Evolutionary conservation across 2,329 filamentous ascomycete species (phyloP).

Genomic region (Talaromyces sp.): DNA sequence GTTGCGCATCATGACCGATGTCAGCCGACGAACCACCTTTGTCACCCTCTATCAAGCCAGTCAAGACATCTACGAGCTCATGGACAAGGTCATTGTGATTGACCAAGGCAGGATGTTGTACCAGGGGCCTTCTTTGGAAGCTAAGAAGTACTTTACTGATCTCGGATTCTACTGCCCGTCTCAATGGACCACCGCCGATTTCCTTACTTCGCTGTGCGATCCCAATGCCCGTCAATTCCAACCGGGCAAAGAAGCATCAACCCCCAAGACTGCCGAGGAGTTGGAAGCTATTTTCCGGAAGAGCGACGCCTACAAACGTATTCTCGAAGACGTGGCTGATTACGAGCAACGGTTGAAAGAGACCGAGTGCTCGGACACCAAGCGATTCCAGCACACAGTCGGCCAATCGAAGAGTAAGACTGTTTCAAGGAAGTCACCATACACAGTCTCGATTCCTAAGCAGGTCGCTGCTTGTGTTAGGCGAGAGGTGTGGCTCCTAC

Average conservation of each 20-base stretch:
- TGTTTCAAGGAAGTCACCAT: constrained; percentile 65
- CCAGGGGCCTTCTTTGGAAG: constrained; percentile 58
- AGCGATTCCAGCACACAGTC: constrained; percentile 62
- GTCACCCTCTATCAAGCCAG: constrained; percentile 70
- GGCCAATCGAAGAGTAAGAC: constrained; percentile 61
- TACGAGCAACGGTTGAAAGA: constrained; percentile 57
- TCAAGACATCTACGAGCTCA: constrained; percentile 65
- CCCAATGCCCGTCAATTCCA: constrained; percentile 66
- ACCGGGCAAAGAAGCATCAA: constrained; percentile 58
- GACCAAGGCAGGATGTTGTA: constrained; percentile 67
- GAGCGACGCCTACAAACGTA: constrained; percentile 57
- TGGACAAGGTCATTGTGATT: constrained; percentile 78
- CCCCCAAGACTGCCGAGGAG: constrained; percentile 66
- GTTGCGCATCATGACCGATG: constrained; percentile 68
- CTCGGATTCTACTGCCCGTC: constrained; percentile 59
- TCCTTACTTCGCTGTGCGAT: constrained; percentile 72
- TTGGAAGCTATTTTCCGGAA: constrained; percentile 63
- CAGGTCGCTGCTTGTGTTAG: constrained; percentile 50
- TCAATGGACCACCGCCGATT: constrained; percentile 68
- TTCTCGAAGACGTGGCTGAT: constrained; percentile 57
- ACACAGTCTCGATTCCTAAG: constrained; percentile 65
- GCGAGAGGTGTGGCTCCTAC: constrained; percentile 74
- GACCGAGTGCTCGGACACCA: constrained; percentile 57
- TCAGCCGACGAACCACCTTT: constrained; percentile 65
- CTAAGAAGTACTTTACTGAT: constrained; percentile 62